Conservation (phyloP, 768 basidiomycete genomes). For the Pulveroboletus sp. region DNA sequence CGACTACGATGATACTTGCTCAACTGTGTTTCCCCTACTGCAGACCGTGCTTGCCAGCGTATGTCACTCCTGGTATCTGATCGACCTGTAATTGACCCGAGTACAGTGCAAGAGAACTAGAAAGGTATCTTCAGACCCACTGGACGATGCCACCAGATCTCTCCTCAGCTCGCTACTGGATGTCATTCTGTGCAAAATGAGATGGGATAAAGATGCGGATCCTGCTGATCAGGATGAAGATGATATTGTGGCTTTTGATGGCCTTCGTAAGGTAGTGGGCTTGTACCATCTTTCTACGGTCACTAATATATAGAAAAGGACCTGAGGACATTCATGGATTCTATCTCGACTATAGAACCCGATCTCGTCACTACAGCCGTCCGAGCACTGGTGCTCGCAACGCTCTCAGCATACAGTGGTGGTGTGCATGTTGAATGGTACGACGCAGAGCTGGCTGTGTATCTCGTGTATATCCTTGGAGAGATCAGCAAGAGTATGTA, state of each 20-base stretch:
- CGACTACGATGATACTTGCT: constrained; percentile 82
- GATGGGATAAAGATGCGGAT: constrained; percentile 81
- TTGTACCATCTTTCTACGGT: constrained; percentile 1
- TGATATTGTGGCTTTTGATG: constrained; percentile 75
- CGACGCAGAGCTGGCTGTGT: constrained; percentile 89
- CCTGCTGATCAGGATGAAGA: constrained; percentile 86
- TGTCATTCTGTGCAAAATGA: constrained; percentile 81
- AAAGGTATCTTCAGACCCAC: constrained; percentile 54
- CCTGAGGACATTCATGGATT: constrained; percentile 80
- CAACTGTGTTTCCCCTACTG: constrained; percentile 78
- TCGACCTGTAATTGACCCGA: constrained; percentile 2
- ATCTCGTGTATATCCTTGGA: constrained; percentile 90
- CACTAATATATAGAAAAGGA: constrained; percentile 49
- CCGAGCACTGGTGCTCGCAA: constrained; percentile 65
- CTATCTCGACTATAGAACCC: constrained; percentile 79
- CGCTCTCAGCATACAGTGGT: constrained; percentile 61
- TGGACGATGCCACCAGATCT: constrained; percentile 61
- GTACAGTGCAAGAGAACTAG: constrained; percentile 76
- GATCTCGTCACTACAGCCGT: constrained; percentile 79
- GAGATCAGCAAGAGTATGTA: constrained; percentile 83
- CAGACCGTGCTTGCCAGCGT: constrained; percentile 71
- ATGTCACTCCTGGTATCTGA: constrained; percentile 23
- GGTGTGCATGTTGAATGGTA: constrained; percentile 77
- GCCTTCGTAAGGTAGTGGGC: constrained; percentile 68
- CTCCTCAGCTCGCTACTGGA: constrained; percentile 78